A percentile compares a stretch with the other conserved stretches of the same genome.
These are phyloP conservation scores for Onygena corvina DNA, from an alignment of 2,329 filamentous ascomycete genomes.

Conservation along the genomic window DNA sequence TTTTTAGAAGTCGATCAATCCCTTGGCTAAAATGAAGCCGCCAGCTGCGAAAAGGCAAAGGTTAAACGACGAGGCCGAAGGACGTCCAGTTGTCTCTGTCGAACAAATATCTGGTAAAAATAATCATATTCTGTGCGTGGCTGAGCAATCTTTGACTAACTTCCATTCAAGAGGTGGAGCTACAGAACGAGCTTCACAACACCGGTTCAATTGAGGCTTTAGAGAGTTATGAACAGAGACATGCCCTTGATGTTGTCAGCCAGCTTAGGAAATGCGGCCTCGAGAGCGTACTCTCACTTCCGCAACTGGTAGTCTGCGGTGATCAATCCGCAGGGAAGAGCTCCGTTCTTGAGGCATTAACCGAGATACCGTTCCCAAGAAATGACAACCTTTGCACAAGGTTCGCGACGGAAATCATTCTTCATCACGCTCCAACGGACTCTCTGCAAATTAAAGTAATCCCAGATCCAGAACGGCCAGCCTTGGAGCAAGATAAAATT, in stretches of 20 bases:
- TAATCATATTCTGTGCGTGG: background rate
- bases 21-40: no score
- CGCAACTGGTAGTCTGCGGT: conserved; percentile 14
- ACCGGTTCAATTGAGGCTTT: background rate
- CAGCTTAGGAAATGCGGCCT: conserved; percentile 4
- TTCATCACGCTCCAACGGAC: conserved; percentile 23
- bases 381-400: conserved; percentile 30
- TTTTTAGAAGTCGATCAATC: no score
- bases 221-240: conserved; percentile 5
- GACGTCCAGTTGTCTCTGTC: no score
- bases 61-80: no score
- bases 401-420: conserved; percentile 38
- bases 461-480: conserved; percentile 11
- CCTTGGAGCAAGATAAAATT: conserved; percentile 12
- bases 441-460: conserved; percentile 15
- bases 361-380: conserved; percentile 12
- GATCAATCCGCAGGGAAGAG: conserved; percentile 17
- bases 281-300: conserved; percentile 16
- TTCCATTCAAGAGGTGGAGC: background rate
- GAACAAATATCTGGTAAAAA: background rate
- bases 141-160: background rate
- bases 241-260: conserved; percentile 4
- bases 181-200: background rate
- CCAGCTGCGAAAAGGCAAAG: no score
- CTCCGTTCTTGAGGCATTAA: conserved; percentile 15